phyloP scores from a whole-genome alignment of 768 basidiomycete genomes.

The Serendipita sp. region DNA sequence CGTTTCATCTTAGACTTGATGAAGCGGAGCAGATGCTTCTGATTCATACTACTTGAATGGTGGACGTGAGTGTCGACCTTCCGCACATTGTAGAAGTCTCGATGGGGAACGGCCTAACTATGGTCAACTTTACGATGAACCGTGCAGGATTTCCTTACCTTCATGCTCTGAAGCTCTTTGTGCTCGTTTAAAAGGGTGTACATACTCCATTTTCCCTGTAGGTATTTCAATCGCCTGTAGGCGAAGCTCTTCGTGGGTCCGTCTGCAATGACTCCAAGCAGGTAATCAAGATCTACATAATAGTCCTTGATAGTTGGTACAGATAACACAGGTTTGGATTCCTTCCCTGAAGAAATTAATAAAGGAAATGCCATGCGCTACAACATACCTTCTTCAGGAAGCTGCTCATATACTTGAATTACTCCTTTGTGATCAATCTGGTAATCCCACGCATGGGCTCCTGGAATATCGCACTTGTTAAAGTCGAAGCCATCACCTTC shows the following conservation, averaged over 20 bases:
- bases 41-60: conserved; percentile 98
- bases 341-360: conserved; percentile 12
- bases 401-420: conserved; percentile 54
- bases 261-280: conserved; percentile 79
- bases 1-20: conserved; percentile 98
- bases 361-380: not conserved
- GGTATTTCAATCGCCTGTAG: conserved; percentile 76
- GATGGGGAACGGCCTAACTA: conserved; percentile 54
- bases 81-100: conserved; percentile 94
- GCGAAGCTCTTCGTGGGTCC: conserved; percentile 96
- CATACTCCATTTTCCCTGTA: conserved; percentile 88
- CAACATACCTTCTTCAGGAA: not conserved
- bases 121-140: not conserved
- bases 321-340: conserved; percentile 46
- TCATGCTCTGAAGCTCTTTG: conserved; percentile 91
- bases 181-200: conserved; percentile 83
- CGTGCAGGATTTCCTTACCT: conserved; percentile 35
- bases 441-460: conserved; percentile 40
- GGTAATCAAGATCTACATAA: conserved; percentile 86
- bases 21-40: conserved; percentile 94
- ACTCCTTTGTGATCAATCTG: conserved; percentile 78
- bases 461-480: conserved; percentile 59
- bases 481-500: conserved; percentile 44
- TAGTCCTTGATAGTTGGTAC: conserved; percentile 85
- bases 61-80: conserved; percentile 99